These are phyloP conservation scores for Solanum hybrid DNA, from an alignment of 305 asterid genomes.

Conservation along the genomic window DNA sequence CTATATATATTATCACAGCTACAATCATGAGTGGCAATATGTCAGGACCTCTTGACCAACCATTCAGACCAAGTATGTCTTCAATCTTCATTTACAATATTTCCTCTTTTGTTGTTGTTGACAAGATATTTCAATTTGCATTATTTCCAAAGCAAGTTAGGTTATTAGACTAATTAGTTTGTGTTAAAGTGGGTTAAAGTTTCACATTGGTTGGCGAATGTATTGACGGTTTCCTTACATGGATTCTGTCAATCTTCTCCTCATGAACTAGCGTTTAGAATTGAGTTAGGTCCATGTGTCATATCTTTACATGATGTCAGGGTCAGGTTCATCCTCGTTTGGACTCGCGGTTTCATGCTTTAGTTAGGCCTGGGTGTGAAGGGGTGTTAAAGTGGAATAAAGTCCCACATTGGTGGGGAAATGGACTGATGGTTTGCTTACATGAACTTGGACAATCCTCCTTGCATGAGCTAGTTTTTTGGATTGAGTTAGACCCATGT, in stretches of 20 bases:
- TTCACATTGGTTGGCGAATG: not conserved
- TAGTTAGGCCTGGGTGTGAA: not conserved
- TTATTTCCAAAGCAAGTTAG: not conserved
- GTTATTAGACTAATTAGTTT: not conserved
- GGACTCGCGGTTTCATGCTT: not conserved
- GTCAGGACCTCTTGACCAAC: conserved; percentile 36
- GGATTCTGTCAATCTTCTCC: not conserved
- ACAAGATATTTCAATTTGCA: not conserved
- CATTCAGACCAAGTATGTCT: conserved; percentile 46
- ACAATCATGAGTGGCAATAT: conserved; percentile 30
- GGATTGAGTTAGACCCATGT: not conserved
- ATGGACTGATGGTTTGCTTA: not conserved
- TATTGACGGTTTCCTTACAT: not conserved
- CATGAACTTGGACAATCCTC: not conserved
- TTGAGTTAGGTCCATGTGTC: not conserved
- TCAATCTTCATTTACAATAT: not conserved
- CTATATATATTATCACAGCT: conserved; percentile 1
- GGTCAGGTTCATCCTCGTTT: not conserved
- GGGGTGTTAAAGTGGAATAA: not conserved
- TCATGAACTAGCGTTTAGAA: not conserved
- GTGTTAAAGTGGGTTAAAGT: not conserved
- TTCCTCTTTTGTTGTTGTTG: not conserved
- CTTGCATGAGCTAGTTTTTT: not conserved
- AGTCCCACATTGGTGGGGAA: not conserved
- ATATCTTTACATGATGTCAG: not conserved